These are phyloP conservation scores for Malassezia slooffiae DNA, from an alignment of 1,284 basidiomycete species.

Conservation along the genomic window DNA sequence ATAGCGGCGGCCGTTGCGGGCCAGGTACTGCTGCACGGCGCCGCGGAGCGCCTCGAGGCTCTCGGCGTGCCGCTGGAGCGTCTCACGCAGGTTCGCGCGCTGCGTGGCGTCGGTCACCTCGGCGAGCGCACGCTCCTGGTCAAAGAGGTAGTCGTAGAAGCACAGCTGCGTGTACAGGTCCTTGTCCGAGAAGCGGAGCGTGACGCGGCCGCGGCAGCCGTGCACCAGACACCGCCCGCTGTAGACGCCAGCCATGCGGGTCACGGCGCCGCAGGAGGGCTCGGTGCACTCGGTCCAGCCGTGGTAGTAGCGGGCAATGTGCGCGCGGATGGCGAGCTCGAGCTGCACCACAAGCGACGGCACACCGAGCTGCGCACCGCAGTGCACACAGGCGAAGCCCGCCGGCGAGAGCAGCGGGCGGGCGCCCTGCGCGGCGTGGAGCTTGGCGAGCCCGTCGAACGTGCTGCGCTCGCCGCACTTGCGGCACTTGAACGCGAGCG, in stretches of 20 bases:
- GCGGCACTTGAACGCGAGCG: slow-evolving; percentile 26
- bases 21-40: slow-evolving; percentile 32
- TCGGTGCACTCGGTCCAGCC: slow-evolving; percentile 81
- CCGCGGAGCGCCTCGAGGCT: slow-evolving; percentile 16
- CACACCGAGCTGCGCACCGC: slow-evolving; percentile 53
- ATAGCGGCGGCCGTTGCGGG: slow-evolving; percentile 34
- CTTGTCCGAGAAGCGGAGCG: slow-evolving; percentile 32
- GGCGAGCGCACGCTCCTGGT: slow-evolving; percentile 11
- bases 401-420: slow-evolving; percentile 15
- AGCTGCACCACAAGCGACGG: slow-evolving; percentile 70
- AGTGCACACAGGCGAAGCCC: slow-evolving; percentile 55
- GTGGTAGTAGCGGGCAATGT: slow-evolving; percentile 74
- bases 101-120: slow-evolving; percentile 12
- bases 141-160: slow-evolving; percentile 36
- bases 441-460: neutral
- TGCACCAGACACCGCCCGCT: slow-evolving; percentile 52
- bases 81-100: slow-evolving; percentile 20
- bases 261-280: slow-evolving; percentile 65
- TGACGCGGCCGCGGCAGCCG: slow-evolving; percentile 27
- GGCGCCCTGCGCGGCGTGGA: neutral
- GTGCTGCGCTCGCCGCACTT: slow-evolving; percentile 13
- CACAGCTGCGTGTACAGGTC: slow-evolving; percentile 41
- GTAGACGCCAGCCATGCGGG: slow-evolving; percentile 85
- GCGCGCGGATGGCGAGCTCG: slow-evolving; percentile 67
- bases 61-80: slow-evolving; percentile 17